Percentiles rank a stretch among this genome's conserved stretches.
phyloP scores from a whole-genome alignment of 1,284 basidiomycete species.

The Mycena sp. region DNA sequence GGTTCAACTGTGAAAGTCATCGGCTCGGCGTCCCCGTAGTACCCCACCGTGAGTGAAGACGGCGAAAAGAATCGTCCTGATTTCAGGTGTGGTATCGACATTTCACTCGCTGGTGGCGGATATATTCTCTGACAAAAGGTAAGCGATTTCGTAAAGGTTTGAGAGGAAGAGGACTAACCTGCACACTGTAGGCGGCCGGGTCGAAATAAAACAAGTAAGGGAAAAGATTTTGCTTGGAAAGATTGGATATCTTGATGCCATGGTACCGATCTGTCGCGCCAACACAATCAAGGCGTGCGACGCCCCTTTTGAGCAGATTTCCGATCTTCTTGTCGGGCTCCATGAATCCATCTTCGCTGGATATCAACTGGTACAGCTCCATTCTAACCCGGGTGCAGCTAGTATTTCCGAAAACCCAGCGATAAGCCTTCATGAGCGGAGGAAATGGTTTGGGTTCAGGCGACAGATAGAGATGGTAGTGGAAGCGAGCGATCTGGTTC shows the following conservation, averaged over 20 bases:
- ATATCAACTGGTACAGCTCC: conserved; percentile 1
- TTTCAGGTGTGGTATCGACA: too few relatives aligned
- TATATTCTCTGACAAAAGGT: too few relatives aligned
- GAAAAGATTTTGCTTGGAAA: not conserved
- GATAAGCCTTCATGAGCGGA: not conserved
- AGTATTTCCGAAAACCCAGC: not conserved
- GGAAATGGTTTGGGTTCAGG: not conserved
- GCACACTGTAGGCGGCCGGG: not conserved
- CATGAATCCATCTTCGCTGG: not conserved
- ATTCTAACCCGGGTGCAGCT: not conserved
- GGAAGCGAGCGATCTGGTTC: conserved; percentile 7
- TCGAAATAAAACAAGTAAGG: conserved; percentile 1
- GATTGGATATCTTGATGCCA: not conserved
- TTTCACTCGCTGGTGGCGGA: not conserved
- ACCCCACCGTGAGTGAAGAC: conserved; percentile 1
- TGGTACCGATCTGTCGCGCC: not conserved
- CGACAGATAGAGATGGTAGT: not conserved
- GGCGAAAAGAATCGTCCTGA: not conserved
- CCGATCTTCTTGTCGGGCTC: not conserved
- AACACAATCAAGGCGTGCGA: not conserved
- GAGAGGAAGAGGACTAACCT: not conserved
- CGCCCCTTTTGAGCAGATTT: not conserved
- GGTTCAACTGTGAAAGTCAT: too few relatives aligned
- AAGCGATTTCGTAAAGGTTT: too few relatives aligned
- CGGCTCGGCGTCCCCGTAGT: too few relatives aligned